Percentiles rank a stretch among this genome's conserved stretches.
phyloP scores from a whole-genome alignment of 176 grass and related monocot species.

The Zoysia pacifica region DNA sequence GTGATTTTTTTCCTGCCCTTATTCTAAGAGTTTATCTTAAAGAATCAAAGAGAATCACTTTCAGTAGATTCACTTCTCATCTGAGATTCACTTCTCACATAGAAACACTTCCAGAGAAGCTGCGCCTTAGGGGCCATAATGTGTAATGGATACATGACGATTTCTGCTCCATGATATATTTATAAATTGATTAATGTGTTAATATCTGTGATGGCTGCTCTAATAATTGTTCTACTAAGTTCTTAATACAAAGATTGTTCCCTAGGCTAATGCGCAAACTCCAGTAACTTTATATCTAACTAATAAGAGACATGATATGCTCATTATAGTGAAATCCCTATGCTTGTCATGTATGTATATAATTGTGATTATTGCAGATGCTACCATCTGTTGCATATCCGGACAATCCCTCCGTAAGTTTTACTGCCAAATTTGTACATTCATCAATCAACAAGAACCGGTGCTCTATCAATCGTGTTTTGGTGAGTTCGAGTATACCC shows the following conservation, averaged over 20 bases:
- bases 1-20: too few species aligned
- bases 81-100: too few species aligned
- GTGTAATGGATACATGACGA: constrained; percentile 6
- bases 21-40: too few species aligned
- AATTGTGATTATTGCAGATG: constrained; percentile 61
- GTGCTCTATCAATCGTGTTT: constrained; percentile 92
- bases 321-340: background rate
- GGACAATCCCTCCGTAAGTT: constrained; percentile 93
- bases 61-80: too few species aligned
- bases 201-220: background rate
- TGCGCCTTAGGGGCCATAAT: background rate
- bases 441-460: constrained; percentile 98
- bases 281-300: constrained; percentile 4
- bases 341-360: constrained; percentile 34
- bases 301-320: background rate
- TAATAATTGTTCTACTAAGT: background rate
- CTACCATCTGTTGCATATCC: constrained; percentile 86
- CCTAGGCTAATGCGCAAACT: constrained; percentile 7
- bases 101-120: too few species aligned
- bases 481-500: constrained; percentile 69
- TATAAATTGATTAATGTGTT: background rate
- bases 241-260: background rate
- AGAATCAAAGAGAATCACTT: too few species aligned
- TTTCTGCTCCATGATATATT: background rate
- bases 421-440: constrained; percentile 98